phyloP scores from a whole-genome alignment of 192 early-diverging fungal genomes.

The Umbelopsis vinacea region DNA sequence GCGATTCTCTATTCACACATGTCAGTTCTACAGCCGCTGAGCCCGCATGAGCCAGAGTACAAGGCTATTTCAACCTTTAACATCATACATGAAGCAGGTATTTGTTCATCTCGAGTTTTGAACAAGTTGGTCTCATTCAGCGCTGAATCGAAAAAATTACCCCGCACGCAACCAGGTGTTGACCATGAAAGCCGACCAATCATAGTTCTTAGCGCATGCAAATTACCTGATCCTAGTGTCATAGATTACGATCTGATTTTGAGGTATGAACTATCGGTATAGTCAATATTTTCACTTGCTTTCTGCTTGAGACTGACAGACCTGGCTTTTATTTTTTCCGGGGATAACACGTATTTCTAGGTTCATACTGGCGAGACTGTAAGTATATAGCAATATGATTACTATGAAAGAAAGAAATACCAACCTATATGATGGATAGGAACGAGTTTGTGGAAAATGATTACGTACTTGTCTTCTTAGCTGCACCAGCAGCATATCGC shows the following conservation, averaged over 20 bases:
- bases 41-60: slow-evolving; percentile 52
- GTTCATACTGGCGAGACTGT: slow-evolving; percentile 41
- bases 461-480: slow-evolving; percentile 89
- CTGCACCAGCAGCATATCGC: slow-evolving; percentile 74
- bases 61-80: slow-evolving; percentile 41
- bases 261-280: slow-evolving; percentile 47
- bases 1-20: background rate
- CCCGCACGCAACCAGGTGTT: slow-evolving; percentile 57
- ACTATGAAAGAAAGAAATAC: background rate
- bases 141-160: background rate
- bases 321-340: background rate
- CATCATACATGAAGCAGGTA: slow-evolving; percentile 47
- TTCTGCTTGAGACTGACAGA: background rate
- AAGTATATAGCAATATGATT: slow-evolving; percentile 15
- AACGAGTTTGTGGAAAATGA: slow-evolving; percentile 89
- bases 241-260: slow-evolving; percentile 87
- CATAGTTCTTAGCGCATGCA: slow-evolving; percentile 81
- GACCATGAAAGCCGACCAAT: slow-evolving; percentile 86
- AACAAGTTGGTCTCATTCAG: background rate
- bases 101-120: background rate
- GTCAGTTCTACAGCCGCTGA: slow-evolving; percentile 32
- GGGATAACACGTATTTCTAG: background rate
- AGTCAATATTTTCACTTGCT: background rate
- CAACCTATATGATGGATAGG: slow-evolving; percentile 51
- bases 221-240: slow-evolving; percentile 81